These are phyloP conservation scores for Apiotrichum brassicae DNA, from an alignment of 1,284 basidiomycete species.

Conservation along the genomic window DNA sequence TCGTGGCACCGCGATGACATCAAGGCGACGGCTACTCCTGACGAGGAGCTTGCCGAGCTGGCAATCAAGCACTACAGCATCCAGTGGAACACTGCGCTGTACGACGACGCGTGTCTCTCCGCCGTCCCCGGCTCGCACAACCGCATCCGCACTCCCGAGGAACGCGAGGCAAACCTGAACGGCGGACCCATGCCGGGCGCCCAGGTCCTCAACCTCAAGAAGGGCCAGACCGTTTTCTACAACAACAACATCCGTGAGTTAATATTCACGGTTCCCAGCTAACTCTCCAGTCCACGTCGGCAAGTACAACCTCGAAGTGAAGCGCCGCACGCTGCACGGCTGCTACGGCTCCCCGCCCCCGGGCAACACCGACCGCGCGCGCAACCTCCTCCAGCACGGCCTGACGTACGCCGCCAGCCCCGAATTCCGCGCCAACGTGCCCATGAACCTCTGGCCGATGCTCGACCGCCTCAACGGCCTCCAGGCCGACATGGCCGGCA, in stretches of 20 bases:
- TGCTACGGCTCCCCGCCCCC: conserved; percentile 58
- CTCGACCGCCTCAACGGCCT: conserved; percentile 57
- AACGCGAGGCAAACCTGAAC: conserved; percentile 55
- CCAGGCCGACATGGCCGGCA: conserved; percentile 50
- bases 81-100: conserved; percentile 79
- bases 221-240: conserved; percentile 73
- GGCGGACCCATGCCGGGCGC: conserved; percentile 65
- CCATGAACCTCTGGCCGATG: conserved; percentile 55
- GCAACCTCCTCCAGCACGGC: conserved; percentile 75
- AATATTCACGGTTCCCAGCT: not conserved
- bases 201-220: conserved; percentile 56
- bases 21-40: conserved; percentile 55
- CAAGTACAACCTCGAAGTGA: conserved; percentile 53
- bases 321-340: conserved; percentile 67
- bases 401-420: conserved; percentile 52
- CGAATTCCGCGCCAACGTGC: conserved; percentile 53
- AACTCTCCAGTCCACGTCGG: conserved; percentile 20
- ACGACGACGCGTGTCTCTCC: conserved; percentile 66
- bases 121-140: conserved; percentile 67
- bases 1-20: conserved; percentile 81
- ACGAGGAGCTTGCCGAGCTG: conserved; percentile 60
- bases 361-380: conserved; percentile 60
- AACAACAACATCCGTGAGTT: conserved; percentile 69
- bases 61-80: conserved; percentile 62
- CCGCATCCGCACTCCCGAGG: conserved; percentile 55